A percentile compares a stretch with the other conserved stretches of the same genome.
Conservation (phyloP, 169 alveolate genomes). For the Babesia divergens region DNA sequence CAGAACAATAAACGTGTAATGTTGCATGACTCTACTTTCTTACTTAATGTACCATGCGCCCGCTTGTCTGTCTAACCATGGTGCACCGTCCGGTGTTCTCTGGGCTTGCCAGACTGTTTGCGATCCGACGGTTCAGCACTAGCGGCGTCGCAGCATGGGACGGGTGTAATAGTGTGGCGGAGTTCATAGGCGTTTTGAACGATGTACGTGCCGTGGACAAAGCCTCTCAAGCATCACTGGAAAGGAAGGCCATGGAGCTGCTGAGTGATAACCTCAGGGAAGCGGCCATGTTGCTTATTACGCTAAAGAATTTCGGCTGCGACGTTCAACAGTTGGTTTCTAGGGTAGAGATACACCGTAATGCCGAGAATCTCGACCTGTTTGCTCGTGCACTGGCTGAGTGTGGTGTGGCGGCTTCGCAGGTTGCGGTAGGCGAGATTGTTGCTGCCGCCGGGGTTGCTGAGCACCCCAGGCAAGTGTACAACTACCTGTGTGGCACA, state of each 20-base stretch:
- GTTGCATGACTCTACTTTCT: too few relatives aligned
- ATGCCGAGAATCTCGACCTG: conserved; percentile 9
- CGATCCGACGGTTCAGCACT: neutral
- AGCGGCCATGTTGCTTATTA: conserved; percentile 30
- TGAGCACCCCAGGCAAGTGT: neutral
- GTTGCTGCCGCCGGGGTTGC: neutral
- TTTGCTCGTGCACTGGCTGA: conserved; percentile 41
- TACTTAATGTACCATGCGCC: too few relatives aligned
- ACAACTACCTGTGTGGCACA: conserved; percentile 20
- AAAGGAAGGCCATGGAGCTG: conserved; percentile 18
- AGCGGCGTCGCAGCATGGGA: neutral
- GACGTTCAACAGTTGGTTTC: conserved; percentile 3
- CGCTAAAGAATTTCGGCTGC: conserved; percentile 34
- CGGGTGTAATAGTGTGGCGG: neutral
- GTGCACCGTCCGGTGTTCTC: neutral
- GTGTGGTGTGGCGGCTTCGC: conserved; percentile 1
- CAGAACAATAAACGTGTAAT: too few relatives aligned
- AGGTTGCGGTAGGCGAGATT: neutral
- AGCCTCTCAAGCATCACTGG: neutral
- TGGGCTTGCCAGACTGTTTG: neutral
- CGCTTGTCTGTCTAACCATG: too few relatives aligned
- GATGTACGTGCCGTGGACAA: neutral
- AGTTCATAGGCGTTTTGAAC: conserved; percentile 3
- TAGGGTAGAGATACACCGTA: neutral
- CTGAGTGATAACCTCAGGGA: conserved; percentile 28